Evolutionary conservation across 129 eudicot species (phyloP), one percentile per base, ranked within the genome.

Genomic region (Logfia minima): DNA sequence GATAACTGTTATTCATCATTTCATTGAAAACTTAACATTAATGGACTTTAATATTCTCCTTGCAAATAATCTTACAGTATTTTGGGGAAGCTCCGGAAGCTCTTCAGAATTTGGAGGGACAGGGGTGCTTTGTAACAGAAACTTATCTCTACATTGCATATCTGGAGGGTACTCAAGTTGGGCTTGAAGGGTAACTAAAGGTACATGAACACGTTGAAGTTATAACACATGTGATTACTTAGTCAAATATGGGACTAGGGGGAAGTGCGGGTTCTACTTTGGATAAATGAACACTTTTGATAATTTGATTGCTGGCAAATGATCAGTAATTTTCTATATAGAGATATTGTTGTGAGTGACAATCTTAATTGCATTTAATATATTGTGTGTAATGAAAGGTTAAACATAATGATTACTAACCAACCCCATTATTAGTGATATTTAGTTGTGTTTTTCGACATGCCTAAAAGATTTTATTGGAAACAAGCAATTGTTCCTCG

Each of bases 71-170:
- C 94, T 82, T 86, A 92, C 98, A 53, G 88, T 86, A 71, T 90
- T 85, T 65, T 75, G 83, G 6, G 95, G 94, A 82, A 92, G 92
- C 78, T 88, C 91, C 65, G 6, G 6, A 48, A 48, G 55, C 18
- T 92, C 96, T 19, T 92, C 93, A 69, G 84, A 82, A 74, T 82
- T 72, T 56, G 84, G 68, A 70, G 96, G 23, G 63, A 92, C 96
- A 17, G 75, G 85, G 68, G 92, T 90, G 82, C 94, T 85, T 77
- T 92, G 98, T 56, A 92, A 80, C 66, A 92, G 94, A 87, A 92
- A 92, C 66, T 92, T 92, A 82, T 92, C 98, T 84, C 78, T 92
- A 86, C 90, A 85, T 81, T 88, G 92, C 96, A 88, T 92, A 78
- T 92, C 93, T 60, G 89, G 90, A 70, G 98, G 98, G 79, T 85